Base-by-base conservation (phyloP, 495 filamentous ascomycete genomes). In the Usnea hakonensis region DNA sequence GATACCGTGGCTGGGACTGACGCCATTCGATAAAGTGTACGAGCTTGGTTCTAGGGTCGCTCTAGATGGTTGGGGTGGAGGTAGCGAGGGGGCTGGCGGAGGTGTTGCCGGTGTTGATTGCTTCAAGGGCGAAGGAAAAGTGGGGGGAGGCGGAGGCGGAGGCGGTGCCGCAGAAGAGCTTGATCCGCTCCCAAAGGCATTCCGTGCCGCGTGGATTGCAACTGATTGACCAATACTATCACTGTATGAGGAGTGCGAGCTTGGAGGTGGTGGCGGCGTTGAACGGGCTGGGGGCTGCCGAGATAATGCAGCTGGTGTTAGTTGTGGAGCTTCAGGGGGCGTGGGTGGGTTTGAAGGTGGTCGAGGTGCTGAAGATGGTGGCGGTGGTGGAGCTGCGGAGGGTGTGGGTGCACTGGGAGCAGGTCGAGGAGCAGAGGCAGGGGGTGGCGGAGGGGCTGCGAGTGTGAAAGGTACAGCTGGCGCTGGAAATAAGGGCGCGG, bases 1-100 rank as follows among this genome's bases (percentile, higher is more conserved):
- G 8, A 11, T 58, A 54, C 44, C 55, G 19, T 66, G 65, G 58
- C 52, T 67, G 16, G 54, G 43, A 9, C 75, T 74, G 38, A 75
- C 74, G 43, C 83, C 82, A 66, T 85, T 85, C 14, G 80, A 80
- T 33, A 95, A 78, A 7, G 89, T 93, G 73, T 90, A 94, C 32
- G 83, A 78, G 70, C 86, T 90, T 16, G 90, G 81, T 71, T 94
- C 87, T 23, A 92, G 74, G 73, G 85, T 81, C 81, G 76, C 36
- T 75, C 76, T 52, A 77, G 76, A 3, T 28, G 76, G 70, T 40
- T 78, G 75, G 61, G 68, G 70, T 21, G 75, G 74, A 38, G 71
- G 76, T 28, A 75, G 69, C 28, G 61, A 67, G 14, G 77, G 73
- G 13, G 81, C 76, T 23, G 82, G 78, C 3, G 84, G 78, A 5